Conservation (phyloP, 2,329 filamentous ascomycete genomes). For the Aciculosporium take region DNA sequence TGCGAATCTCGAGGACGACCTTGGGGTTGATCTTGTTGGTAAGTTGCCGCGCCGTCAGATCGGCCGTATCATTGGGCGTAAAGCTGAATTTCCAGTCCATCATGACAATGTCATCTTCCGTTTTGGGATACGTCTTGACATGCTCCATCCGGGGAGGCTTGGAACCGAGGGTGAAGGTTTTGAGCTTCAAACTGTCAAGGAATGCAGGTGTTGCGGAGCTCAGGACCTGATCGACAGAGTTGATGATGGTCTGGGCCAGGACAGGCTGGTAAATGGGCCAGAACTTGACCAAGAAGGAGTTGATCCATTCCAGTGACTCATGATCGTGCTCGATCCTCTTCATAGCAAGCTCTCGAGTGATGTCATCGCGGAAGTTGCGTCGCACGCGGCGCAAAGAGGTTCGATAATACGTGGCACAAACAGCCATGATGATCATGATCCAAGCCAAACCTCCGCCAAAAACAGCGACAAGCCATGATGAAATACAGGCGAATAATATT, state of each 20-base stretch:
- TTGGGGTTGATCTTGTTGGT: slow-evolving; percentile 97
- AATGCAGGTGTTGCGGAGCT: slow-evolving; percentile 86
- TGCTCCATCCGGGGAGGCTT: slow-evolving; percentile 95
- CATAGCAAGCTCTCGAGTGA: slow-evolving; percentile 78
- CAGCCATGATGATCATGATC: slow-evolving; percentile 85
- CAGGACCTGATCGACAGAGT: slow-evolving; percentile 87
- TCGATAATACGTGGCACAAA: slow-evolving; percentile 88
- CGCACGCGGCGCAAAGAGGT: slow-evolving; percentile 88
- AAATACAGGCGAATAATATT: slow-evolving; percentile 81
- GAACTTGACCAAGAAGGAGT: slow-evolving; percentile 96
- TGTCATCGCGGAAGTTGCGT: slow-evolving; percentile 89
- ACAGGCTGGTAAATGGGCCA: slow-evolving; percentile 98
- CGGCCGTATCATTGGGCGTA: slow-evolving; percentile 83
- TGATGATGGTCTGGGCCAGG: slow-evolving; percentile 80
- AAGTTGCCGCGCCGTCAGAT: slow-evolving; percentile 79
- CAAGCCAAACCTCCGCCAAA: slow-evolving; percentile 85
- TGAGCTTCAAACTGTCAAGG: slow-evolving; percentile 83
- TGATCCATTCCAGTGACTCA: slow-evolving; percentile 96
- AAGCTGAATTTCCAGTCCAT: slow-evolving; percentile 99
- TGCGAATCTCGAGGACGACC: slow-evolving; percentile 81
- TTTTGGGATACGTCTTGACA: slow-evolving; percentile 94
- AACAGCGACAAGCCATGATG: slow-evolving; percentile 79
- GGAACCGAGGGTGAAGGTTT: slow-evolving; percentile 82
- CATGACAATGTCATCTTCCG: slow-evolving; percentile 84
- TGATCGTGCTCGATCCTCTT: slow-evolving; percentile 76